Base-by-base conservation (phyloP, 306 rosid species). In the Quercus gilva region DNA sequence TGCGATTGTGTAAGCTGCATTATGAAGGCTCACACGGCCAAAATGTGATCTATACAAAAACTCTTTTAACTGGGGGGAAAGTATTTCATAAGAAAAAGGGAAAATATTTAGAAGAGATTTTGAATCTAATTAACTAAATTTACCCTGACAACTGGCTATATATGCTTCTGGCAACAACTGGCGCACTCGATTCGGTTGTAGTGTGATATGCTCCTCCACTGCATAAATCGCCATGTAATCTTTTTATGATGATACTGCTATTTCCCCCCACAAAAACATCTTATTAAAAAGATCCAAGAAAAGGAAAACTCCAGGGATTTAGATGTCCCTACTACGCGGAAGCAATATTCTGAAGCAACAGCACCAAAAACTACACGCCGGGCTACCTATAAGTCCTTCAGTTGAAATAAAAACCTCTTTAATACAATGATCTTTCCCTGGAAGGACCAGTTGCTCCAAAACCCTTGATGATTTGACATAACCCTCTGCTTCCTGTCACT, bases 231-330 rank as follows among this genome's bases (percentile, higher is more conserved):
- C 84, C 81, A 74, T 75, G 78, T 75, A 74, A 80, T 63, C 75
- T 65, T 71, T 45, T 71, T 45, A 77, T 41, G 61, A 52, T 58
- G 35, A 55, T 9, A 65, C 61, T 81, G 58, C 64, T 76, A 57
- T 83, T 64, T 61, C 79, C 80, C 85, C 75, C 74, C 28, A 81
- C 78, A 82, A 81, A 80, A 73, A 85, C 86, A 82, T 77, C 87
- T 84, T 90, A 90, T 79, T 87, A 84, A 84, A 78, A 76, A 84
- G 74, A 84, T 84, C 81, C 89, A 80, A 82, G 74, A 83, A 73
- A 49, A 51, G 52, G 64, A 75, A 73, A 75, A 60, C 68, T 74
- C 57, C 80, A 85, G 76, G 85, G 73, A 35, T 35, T 81, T 55
- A 56, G 73, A 69, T 14, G 25, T 63, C 84, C 75, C 87, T 43